A percentile compares a stretch with the other conserved stretches of the same genome.
Evolutionary conservation across 331 rosid species (phyloP).

Genomic region (Malus hybrid): DNA sequence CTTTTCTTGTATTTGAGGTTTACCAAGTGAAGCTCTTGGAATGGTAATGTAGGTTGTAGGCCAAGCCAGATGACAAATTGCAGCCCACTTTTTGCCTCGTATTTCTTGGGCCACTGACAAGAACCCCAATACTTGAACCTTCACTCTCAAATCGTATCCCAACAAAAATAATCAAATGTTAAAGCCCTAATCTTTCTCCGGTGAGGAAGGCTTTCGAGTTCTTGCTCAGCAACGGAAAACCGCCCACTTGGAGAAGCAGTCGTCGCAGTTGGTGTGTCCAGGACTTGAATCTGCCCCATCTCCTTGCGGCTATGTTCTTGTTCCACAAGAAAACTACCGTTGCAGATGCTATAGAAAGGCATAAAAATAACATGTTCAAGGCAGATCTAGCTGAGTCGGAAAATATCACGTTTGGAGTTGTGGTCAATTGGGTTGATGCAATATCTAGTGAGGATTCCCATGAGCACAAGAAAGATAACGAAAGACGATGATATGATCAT

Average conservation of each 20-base stretch:
- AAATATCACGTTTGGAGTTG: constrained; percentile 31
- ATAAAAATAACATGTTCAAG: constrained; percentile 40
- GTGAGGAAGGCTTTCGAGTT: constrained; percentile 37
- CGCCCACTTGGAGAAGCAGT: constrained; percentile 17
- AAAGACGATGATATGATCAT: constrained; percentile 46
- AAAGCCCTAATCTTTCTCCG: not conserved
- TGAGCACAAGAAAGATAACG: constrained; percentile 34
- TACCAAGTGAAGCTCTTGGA: constrained; percentile 65
- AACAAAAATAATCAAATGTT: not conserved
- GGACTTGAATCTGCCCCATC: constrained; percentile 27
- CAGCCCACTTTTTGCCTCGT: constrained; percentile 63
- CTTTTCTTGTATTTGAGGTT: not conserved
- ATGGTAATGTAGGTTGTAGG: constrained; percentile 34
- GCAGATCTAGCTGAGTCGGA: constrained; percentile 32
- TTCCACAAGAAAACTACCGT: constrained; percentile 41
- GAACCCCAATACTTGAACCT: constrained; percentile 51
- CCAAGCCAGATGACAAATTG: constrained; percentile 35
- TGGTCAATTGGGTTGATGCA: constrained; percentile 59
- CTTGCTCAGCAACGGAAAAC: constrained; percentile 16
- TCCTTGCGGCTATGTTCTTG: constrained; percentile 30
- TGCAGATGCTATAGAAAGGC: constrained; percentile 34
- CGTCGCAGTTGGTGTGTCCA: not conserved
- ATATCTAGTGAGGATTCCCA: constrained; percentile 35
- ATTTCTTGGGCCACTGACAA: constrained; percentile 55
- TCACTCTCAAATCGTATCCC: constrained; percentile 30